A percentile compares a stretch with the other conserved stretches of the same genome.
These are phyloP conservation scores for Hypholoma fasciculare DNA, from an alignment of 768 basidiomycete species.

Conservation along the genomic window DNA sequence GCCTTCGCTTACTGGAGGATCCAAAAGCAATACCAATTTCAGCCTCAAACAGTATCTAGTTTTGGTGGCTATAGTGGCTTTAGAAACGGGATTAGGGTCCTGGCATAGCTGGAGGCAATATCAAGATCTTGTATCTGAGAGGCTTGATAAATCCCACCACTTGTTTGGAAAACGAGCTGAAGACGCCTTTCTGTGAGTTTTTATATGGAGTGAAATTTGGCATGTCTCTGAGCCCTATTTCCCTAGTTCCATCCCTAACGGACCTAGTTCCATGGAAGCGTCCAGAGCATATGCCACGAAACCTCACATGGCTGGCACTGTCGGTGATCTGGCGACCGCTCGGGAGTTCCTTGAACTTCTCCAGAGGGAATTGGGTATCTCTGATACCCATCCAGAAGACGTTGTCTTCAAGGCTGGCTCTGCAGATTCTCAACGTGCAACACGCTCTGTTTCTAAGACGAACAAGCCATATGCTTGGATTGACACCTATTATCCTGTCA, in stretches of 20 bases:
- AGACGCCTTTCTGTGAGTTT: constrained; percentile 19
- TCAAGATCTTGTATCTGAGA: background rate
- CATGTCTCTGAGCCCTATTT: background rate
- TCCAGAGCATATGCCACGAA: constrained; percentile 58
- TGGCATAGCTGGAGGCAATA: background rate
- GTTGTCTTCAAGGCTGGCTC: constrained; percentile 75
- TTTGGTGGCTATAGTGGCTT: background rate
- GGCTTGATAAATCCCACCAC: constrained; percentile 4
- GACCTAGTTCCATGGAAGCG: constrained; percentile 49
- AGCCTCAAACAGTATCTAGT: background rate
- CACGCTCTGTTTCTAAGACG: constrained; percentile 47
- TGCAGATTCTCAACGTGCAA: constrained; percentile 60
- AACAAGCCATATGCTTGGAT: constrained; percentile 68
- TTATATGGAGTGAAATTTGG: background rate
- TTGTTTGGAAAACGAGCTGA: constrained; percentile 21
- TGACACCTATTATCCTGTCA: constrained; percentile 81
- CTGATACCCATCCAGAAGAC: constrained; percentile 28
- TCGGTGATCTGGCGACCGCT: constrained; percentile 57
- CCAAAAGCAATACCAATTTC: no score
- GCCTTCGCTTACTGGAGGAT: no score
- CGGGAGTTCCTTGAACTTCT: constrained; percentile 63
- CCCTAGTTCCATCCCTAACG: constrained; percentile 48
- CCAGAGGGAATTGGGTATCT: constrained; percentile 57
- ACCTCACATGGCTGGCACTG: constrained; percentile 68
- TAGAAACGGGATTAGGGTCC: background rate